phyloP scores from a whole-genome alignment of 306 rosid species.

The Ormosia semicastrata region DNA sequence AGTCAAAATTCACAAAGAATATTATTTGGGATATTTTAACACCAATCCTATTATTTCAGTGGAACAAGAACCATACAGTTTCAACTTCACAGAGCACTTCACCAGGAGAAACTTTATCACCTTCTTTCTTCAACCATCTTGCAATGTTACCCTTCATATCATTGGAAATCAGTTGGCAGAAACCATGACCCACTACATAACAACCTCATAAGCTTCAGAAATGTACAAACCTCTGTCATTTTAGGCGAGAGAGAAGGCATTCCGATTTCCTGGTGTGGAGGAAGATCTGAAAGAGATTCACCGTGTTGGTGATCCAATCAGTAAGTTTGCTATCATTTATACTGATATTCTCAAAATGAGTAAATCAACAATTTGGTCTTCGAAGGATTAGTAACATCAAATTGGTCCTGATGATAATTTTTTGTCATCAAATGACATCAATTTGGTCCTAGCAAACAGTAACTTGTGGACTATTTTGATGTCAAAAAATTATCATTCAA shows the following conservation, averaged over 20 bases:
- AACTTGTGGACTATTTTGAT: too few relatives aligned
- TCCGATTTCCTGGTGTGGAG: slow-evolving; percentile 96
- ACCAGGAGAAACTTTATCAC: slow-evolving; percentile 84
- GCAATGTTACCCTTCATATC: slow-evolving; percentile 86
- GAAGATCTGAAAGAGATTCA: slow-evolving; percentile 70
- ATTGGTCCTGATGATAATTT: background rate
- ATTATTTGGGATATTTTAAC: background rate
- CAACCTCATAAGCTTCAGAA: slow-evolving; percentile 21
- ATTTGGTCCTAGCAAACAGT: too few relatives aligned
- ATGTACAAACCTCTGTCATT: slow-evolving; percentile 78
- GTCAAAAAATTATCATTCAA: too few relatives aligned
- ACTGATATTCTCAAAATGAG: background rate
- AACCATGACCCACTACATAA: slow-evolving; percentile 19
- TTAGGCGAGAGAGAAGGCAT: slow-evolving; percentile 99
- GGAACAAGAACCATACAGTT: slow-evolving; percentile 67
- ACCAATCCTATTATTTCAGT: background rate
- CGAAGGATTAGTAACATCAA: background rate
- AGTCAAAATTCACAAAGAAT: slow-evolving; percentile 27
- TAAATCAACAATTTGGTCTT: background rate
- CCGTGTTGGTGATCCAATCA: slow-evolving; percentile 26
- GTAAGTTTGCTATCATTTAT: background rate
- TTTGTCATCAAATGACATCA: too few relatives aligned
- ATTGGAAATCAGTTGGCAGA: slow-evolving; percentile 32
- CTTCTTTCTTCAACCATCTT: slow-evolving; percentile 97
- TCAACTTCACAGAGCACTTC: slow-evolving; percentile 99